A percentile compares a stretch with the other conserved stretches of the same genome.
Evolutionary conservation across 768 basidiomycete genomes (phyloP).

Genomic region (Austroboletus eburneus): DNA sequence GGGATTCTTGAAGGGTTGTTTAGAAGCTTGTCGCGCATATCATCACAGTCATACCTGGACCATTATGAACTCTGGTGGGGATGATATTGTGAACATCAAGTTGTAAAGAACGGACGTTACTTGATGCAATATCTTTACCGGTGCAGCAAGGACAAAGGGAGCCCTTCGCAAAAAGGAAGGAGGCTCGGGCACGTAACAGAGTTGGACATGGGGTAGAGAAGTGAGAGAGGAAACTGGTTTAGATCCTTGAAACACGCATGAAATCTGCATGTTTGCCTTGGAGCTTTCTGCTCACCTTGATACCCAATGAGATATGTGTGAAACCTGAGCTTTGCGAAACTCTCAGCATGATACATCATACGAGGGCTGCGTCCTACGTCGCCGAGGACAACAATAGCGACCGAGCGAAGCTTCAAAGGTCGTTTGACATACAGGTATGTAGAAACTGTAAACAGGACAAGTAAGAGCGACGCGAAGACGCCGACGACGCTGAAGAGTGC

Average conservation of each 20-base stretch:
- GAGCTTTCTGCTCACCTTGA: slow-evolving; percentile 51
- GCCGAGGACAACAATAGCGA: slow-evolving; percentile 89
- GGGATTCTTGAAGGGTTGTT: slow-evolving; percentile 65
- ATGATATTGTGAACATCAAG: slow-evolving; percentile 54
- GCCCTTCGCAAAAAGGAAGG: slow-evolving; percentile 48
- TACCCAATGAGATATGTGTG: slow-evolving; percentile 83
- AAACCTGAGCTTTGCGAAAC: slow-evolving; percentile 78
- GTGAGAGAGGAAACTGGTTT: slow-evolving; percentile 71
- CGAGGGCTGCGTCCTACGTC: slow-evolving; percentile 95
- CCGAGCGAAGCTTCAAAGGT: slow-evolving; percentile 50
- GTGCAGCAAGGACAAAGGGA: slow-evolving; percentile 72
- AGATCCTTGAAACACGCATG: slow-evolving; percentile 48
- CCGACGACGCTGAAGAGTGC: slow-evolving; percentile 3
- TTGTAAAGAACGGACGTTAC: slow-evolving; percentile 55
- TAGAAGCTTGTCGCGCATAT: neutral
- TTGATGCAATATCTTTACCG: slow-evolving; percentile 77
- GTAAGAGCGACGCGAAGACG: slow-evolving; percentile 8
- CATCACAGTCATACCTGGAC: slow-evolving; percentile 65
- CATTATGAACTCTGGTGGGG: slow-evolving; percentile 79
- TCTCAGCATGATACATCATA: slow-evolving; percentile 99
- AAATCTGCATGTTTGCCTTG: neutral
- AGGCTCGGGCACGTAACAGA: slow-evolving; percentile 65
- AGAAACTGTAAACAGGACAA: slow-evolving; percentile 13
- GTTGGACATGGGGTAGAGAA: slow-evolving; percentile 56
- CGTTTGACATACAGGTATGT: slow-evolving; percentile 15